Conservation (phyloP, 23 red algal species). For the Agarophyton chilense region DNA sequence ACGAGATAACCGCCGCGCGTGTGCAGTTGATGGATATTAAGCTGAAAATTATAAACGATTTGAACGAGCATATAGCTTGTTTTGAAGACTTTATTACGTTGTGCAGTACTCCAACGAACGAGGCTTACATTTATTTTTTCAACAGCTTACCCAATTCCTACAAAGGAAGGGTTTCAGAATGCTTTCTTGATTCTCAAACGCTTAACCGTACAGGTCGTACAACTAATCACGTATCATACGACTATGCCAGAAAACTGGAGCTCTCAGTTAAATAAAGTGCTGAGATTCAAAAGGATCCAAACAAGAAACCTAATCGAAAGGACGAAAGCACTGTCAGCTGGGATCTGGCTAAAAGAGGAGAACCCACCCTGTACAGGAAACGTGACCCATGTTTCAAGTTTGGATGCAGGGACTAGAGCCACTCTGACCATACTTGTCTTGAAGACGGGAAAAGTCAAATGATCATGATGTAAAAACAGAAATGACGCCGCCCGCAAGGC, state of each 20-base stretch:
- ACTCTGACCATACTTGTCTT: neutral
- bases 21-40: slow-evolving; percentile 42
- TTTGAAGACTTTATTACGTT: slow-evolving; percentile 3
- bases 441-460: neutral
- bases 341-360: slow-evolving; percentile 25
- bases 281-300: neutral
- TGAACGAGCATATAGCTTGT: slow-evolving; percentile 18
- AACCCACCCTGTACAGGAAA: neutral
- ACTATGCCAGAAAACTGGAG: slow-evolving; percentile 1
- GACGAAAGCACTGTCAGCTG: neutral
- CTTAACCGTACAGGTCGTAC: neutral
- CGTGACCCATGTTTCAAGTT: slow-evolving; percentile 8
- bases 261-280: neutral
- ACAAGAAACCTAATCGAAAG: neutral
- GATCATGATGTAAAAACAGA: neutral
- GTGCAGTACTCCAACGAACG: too few species aligned
- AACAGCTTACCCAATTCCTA: too few species aligned
- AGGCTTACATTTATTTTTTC: too few species aligned
- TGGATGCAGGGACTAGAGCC: neutral
- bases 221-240: slow-evolving; percentile 5
- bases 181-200: neutral
- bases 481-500: neutral
- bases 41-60: neutral
- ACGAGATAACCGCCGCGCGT: slow-evolving; percentile 18
- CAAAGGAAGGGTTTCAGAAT: too few species aligned